Evolutionary conservation across 305 asterid genomes (phyloP), one percentile per base, ranked within the genome.

Genomic region (Plantago coronopus): DNA sequence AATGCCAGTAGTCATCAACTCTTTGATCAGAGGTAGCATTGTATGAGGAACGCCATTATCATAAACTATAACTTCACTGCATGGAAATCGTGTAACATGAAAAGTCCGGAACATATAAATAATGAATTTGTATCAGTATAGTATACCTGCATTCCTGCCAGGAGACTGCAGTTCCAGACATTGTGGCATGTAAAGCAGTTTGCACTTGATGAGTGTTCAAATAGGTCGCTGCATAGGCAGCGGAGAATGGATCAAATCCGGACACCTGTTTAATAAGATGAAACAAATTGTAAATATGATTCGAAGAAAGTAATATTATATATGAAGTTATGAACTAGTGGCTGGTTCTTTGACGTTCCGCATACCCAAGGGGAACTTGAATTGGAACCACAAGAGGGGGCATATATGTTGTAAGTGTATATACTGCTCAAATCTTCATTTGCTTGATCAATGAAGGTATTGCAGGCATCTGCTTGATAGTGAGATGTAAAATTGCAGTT

Each of bases 1-100:
- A 9, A 78, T 57, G 10, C 68, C 79, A 55, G 54, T 69, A 63
- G 71, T 76, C 70, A 78, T 77, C 57, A 80, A 65, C 63, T 72
- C 68, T 67, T 71, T 65, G 29, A 81, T 60, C 31, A 61, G 57
- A 21, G 81, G 83, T 46, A 75, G 18, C 3, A 75, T 29, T 27
- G 75, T 74, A 13, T 8, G 6, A n/a, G 81, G 70, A 6, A 20
- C 20, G 51, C 65, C 79, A 48, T 51, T 71, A 47, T 40, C 23
- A 14, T 2, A 0, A 45, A 61, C 3, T n/a, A 70, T 37, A n/a
- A 21, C 9, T 5, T 15, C 6, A 19, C 78, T 75, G 42, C 46
- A 69, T 10, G 4, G 48, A 57, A 34, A 16, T 15, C 21, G 14
- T 27, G 5, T 27, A 27, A 2, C 31, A 27, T 27, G 31, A 27